Conservation (phyloP, 768 basidiomycete species). For the Calocera viscosa region DNA sequence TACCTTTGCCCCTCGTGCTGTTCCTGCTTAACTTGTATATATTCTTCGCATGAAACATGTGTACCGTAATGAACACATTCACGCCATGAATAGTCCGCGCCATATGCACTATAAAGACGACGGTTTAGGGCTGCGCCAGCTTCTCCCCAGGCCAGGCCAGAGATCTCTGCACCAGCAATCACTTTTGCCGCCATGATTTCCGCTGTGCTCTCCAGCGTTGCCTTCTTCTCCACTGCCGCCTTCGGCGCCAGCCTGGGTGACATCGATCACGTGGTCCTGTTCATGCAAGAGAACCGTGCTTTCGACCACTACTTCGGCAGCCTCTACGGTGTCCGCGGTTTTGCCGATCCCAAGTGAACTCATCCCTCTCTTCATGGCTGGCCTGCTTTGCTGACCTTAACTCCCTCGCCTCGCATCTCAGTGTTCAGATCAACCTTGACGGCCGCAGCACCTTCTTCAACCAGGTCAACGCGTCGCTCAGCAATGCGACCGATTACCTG, state of each 20-base stretch:
- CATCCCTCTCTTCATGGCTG: no score
- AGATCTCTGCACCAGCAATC: background rate
- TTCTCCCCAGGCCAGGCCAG: background rate
- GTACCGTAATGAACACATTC: background rate
- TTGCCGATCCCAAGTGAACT: conserved; percentile 18
- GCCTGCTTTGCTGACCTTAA: no score
- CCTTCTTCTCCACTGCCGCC: background rate
- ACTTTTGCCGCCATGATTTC: background rate
- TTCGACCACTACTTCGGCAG: conserved; percentile 18
- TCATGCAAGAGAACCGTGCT: conserved; percentile 20
- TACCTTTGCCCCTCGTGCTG: background rate
- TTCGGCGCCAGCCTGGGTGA: conserved; percentile 1
- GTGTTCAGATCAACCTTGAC: conserved; percentile 7
- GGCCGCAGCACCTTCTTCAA: conserved; percentile 12
- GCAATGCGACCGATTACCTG: conserved; percentile 12
- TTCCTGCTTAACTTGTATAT: background rate
- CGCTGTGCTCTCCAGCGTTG: background rate
- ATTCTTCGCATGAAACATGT: background rate
- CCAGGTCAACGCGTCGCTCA: conserved; percentile 9
- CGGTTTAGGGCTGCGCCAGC: background rate
- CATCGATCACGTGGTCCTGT: conserved; percentile 17
- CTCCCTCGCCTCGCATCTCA: no score
- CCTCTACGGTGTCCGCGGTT: conserved; percentile 17
- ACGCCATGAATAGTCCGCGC: background rate
- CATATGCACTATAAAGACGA: background rate